Percentiles rank a stretch among this genome's conserved stretches.
phyloP scores from a whole-genome alignment of 176 grass and related monocot genomes.

The Lolium perenne region DNA sequence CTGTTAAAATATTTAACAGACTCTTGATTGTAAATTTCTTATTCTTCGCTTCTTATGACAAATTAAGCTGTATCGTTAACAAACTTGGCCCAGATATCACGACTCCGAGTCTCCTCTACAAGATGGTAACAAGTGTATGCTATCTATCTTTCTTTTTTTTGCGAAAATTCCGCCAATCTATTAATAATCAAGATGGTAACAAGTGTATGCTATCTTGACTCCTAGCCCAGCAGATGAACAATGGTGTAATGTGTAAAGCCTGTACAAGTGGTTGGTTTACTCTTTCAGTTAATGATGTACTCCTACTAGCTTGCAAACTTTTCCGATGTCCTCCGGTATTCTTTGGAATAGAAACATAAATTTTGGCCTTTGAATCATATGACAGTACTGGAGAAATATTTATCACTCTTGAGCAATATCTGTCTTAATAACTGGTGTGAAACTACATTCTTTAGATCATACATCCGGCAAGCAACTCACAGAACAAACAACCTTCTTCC shows the following conservation, averaged over 20 bases:
- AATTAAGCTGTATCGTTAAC: too few relatives aligned
- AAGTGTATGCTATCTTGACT: conserved; percentile 29
- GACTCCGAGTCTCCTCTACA: too few relatives aligned
- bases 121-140: too few relatives aligned
- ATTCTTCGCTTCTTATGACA: too few relatives aligned
- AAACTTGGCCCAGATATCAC: too few relatives aligned
- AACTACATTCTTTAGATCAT: neutral
- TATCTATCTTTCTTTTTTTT: too few relatives aligned
- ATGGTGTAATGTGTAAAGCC: neutral
- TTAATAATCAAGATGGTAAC: conserved; percentile 33
- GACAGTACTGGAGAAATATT: neutral
- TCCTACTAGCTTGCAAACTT: neutral
- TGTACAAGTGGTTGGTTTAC: neutral
- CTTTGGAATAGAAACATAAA: neutral
- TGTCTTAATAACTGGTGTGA: neutral
- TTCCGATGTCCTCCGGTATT: neutral
- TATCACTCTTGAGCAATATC: neutral
- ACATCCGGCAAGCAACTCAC: neutral
- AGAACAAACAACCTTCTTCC: neutral
- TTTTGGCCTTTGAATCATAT: neutral
- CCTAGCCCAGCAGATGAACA: conserved; percentile 7
- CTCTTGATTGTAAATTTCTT: too few relatives aligned
- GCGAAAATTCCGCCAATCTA: too few relatives aligned
- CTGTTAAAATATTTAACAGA: too few relatives aligned
- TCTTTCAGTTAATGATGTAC: neutral